phyloP scores from a whole-genome alignment of 208 protist genomes.

The Angomonas desouzai region DNA sequence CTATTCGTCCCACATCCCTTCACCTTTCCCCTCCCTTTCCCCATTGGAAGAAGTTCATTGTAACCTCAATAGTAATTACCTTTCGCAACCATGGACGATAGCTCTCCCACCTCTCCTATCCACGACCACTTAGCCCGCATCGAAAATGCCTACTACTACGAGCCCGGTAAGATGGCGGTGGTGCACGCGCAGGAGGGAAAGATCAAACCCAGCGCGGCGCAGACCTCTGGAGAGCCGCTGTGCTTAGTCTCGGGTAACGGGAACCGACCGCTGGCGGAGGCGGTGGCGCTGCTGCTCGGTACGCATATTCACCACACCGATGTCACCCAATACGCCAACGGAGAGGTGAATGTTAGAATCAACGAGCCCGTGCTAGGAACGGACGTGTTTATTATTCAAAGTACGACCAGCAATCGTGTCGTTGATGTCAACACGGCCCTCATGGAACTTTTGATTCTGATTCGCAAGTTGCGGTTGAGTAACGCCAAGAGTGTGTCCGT shows the following conservation, averaged over 20 bases:
- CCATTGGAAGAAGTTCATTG: too few relatives aligned
- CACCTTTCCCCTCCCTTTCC: neutral
- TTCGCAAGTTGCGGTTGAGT: slow-evolving; percentile 87
- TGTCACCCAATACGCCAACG: slow-evolving; percentile 82
- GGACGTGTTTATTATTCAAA: slow-evolving; percentile 97
- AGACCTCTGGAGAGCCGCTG: slow-evolving; percentile 25
- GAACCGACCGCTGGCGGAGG: slow-evolving; percentile 85
- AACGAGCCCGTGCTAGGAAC: slow-evolving; percentile 91
- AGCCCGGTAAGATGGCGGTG: slow-evolving; percentile 63
- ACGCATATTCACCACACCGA: slow-evolving; percentile 68
- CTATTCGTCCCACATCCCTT: neutral
- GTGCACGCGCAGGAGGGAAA: slow-evolving; percentile 65
- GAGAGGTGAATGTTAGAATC: slow-evolving; percentile 91
- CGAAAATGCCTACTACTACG: slow-evolving; percentile 81
- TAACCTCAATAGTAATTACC: too few relatives aligned
- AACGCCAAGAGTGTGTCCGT: slow-evolving; percentile 87
- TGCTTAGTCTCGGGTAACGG: slow-evolving; percentile 90
- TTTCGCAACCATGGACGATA: slow-evolving; percentile 8
- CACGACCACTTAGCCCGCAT: slow-evolving; percentile 74
- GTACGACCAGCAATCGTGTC: slow-evolving; percentile 88
- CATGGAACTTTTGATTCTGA: slow-evolving; percentile 95
- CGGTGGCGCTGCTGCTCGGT: slow-evolving; percentile 79
- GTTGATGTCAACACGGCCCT: slow-evolving; percentile 93
- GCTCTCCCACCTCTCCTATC: slow-evolving; percentile 29
- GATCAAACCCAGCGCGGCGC: slow-evolving; percentile 37